Evolutionary conservation across 495 filamentous ascomycete genomes (phyloP), one percentile per base, ranked within the genome.

Genomic region (Extremus antarcticus): DNA sequence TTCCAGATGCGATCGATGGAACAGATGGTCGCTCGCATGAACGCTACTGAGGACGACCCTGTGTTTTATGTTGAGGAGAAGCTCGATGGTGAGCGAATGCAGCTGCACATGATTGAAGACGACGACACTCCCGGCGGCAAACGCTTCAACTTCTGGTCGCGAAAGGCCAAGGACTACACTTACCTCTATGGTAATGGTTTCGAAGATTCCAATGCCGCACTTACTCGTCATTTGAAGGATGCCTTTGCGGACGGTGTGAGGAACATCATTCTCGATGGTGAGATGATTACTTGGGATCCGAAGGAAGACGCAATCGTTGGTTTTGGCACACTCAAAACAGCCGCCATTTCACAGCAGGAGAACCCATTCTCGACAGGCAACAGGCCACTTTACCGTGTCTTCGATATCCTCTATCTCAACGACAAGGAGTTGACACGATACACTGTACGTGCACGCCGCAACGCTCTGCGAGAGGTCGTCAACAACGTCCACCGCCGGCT

Each of bases 231-330:
- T 64, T 69, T 96, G 13, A 80, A 82, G 50, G 75, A 81, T 52
- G 89, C 88, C 2, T 98, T 98, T 63, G 72, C 81, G 16, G 74
- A 82, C 4, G 80, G 82, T 0, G 90, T 97, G 9, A 72, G 82
- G 43, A 88, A 89, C 63, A 76, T 96, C 62, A 94, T 98, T 25
- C 74, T 98, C 1, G 92, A 98, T 61, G 92, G 92, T 10, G 92
- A 98, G 68, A 98, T 98, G 92, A 87, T 98, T 51, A 95, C 90
- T 9, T 98, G 94, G 94, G 89, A 97, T 66, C 83, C 88, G n/a
- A 82, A 86, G 48, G 72, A 87, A 49, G 83, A 95, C 68, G 81
- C 82, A 50, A 86, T 90, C 40, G 83, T 95, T 38, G 83, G 84
- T 1, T 98, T 98, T 63, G 92, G 92, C 4, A 94, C 88, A 0